A percentile compares a stretch with the other conserved stretches of the same genome.
Conservation (phyloP, 164 flowering plant genomes). For the Vitis riparia region DNA sequence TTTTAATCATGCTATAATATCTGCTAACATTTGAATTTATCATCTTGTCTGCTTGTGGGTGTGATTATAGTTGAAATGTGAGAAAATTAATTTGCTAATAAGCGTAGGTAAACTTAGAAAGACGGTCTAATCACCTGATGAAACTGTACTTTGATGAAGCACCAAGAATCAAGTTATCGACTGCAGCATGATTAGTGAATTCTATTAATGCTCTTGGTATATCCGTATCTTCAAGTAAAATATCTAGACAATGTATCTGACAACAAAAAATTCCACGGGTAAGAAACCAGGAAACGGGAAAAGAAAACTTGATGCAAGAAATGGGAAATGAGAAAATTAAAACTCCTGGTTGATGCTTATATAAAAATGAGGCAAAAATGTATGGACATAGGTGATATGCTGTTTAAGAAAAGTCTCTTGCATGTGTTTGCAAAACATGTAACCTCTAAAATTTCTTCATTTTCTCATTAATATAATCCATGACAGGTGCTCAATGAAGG, state of each 20-base stretch:
- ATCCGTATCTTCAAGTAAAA: slow-evolving; percentile 55
- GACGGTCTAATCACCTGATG: slow-evolving; percentile 38
- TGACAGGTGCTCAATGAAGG: not conserved
- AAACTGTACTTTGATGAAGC: slow-evolving; percentile 50
- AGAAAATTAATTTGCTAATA: too few relatives aligned
- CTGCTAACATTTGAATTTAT: too few relatives aligned
- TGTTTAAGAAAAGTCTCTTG: not conserved
- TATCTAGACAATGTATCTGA: slow-evolving; percentile 65
- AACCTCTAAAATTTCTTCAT: not conserved
- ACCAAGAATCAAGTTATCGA: slow-evolving; percentile 64
- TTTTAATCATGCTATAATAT: too few relatives aligned
- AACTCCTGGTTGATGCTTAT: too few relatives aligned
- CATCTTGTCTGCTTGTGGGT: too few relatives aligned
- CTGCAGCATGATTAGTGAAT: slow-evolving; percentile 49
- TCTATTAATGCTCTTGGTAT: slow-evolving; percentile 62
- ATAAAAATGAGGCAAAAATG: not conserved
- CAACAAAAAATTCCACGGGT: not conserved
- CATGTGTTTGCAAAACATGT: not conserved
- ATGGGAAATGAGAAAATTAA: too few relatives aligned
- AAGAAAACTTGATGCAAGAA: not conserved
- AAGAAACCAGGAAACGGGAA: slow-evolving; percentile 2
- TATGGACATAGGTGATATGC: not conserved
- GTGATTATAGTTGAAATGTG: too few relatives aligned
- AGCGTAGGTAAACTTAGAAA: not conserved
- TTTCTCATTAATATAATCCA: too few relatives aligned